Evolutionary conservation across 371 early-diverging fungal genomes (phyloP).

Genomic region (Mortierella sp.): DNA sequence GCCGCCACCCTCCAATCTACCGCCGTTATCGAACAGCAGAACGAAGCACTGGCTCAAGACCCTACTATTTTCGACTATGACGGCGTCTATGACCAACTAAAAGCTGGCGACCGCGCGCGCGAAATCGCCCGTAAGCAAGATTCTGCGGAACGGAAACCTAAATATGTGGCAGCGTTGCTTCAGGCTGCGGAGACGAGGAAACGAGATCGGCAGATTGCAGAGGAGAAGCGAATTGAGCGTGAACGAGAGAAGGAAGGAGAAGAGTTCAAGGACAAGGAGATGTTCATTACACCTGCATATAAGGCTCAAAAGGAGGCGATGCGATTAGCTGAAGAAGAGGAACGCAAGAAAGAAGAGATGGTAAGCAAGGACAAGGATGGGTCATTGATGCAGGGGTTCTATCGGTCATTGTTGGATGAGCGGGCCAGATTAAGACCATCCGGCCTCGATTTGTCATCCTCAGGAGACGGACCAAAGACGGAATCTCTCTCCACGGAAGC

Average conservation of each 20-base stretch:
- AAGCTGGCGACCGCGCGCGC: constrained; percentile 68
- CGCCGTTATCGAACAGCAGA: constrained; percentile 62
- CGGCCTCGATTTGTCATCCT: constrained; percentile 2
- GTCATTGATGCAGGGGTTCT: constrained; percentile 68
- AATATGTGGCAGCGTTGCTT: constrained; percentile 83
- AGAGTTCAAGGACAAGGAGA: constrained; percentile 83
- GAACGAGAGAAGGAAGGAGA: constrained; percentile 83
- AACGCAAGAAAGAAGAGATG: constrained; percentile 72
- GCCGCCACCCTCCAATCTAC: constrained; percentile 45
- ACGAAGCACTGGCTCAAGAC: constrained; percentile 82
- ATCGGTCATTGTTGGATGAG: constrained; percentile 63
- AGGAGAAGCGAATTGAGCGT: constrained; percentile 83
- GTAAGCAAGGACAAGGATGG: constrained; percentile 57
- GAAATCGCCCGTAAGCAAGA: constrained; percentile 50
- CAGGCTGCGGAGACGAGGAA: constrained; percentile 86
- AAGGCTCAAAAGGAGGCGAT: constrained; percentile 86
- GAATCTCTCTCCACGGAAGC: constrained; percentile 22
- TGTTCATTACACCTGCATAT: constrained; percentile 89
- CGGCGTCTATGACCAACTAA: constrained; percentile 89
- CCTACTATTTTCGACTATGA: constrained; percentile 93
- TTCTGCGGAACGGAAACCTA: constrained; percentile 64
- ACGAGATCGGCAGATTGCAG: constrained; percentile 83
- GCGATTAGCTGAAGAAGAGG: constrained; percentile 85
- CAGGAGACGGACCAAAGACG: neutral
- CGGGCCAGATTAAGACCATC: constrained; percentile 43